Evolutionary conservation across 73 alveolate species (phyloP).

Genomic region (Breviolum minutum): DNA sequence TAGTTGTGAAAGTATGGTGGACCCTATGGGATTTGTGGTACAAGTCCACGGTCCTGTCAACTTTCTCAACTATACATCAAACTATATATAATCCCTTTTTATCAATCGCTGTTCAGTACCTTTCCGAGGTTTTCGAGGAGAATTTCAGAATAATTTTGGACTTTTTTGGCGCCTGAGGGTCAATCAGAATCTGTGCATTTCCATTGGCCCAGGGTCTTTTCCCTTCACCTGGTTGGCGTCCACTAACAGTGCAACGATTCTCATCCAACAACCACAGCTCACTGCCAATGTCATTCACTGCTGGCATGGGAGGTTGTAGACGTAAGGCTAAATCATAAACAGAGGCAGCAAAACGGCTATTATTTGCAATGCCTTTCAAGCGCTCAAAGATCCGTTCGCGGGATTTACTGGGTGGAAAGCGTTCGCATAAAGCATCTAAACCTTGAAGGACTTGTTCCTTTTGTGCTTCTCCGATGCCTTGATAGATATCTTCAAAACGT

Average conservation of each 20-base stretch:
- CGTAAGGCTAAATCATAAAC: conserved; percentile 30
- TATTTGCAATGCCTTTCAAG: neutral
- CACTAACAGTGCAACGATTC: conserved; percentile 78
- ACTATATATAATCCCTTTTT: too few species aligned
- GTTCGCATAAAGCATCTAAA: conserved; percentile 49
- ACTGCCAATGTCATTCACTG: neutral
- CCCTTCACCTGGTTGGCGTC: conserved; percentile 76
- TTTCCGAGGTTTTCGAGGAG: too few species aligned
- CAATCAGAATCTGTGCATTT: conserved; percentile 37
- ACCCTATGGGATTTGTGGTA: too few species aligned
- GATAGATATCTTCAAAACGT: conserved; percentile 72
- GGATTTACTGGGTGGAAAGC: conserved; percentile 54
- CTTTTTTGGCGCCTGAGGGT: neutral
- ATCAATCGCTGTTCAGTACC: too few species aligned
- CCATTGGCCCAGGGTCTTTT: conserved; percentile 48
- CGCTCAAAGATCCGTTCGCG: conserved; percentile 66
- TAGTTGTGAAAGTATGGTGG: too few species aligned
- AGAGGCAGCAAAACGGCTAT: conserved; percentile 15
- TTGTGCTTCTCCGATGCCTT: conserved; percentile 37
- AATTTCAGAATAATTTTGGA: too few species aligned
- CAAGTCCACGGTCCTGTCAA: too few species aligned
- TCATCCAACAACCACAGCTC: conserved; percentile 68
- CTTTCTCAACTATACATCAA: too few species aligned
- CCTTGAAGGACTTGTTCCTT: conserved; percentile 73
- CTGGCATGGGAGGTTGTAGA: conserved; percentile 40